These are phyloP conservation scores for Xylaria flabelliformis DNA, from an alignment of 495 filamentous ascomycete species.

Conservation along the genomic window DNA sequence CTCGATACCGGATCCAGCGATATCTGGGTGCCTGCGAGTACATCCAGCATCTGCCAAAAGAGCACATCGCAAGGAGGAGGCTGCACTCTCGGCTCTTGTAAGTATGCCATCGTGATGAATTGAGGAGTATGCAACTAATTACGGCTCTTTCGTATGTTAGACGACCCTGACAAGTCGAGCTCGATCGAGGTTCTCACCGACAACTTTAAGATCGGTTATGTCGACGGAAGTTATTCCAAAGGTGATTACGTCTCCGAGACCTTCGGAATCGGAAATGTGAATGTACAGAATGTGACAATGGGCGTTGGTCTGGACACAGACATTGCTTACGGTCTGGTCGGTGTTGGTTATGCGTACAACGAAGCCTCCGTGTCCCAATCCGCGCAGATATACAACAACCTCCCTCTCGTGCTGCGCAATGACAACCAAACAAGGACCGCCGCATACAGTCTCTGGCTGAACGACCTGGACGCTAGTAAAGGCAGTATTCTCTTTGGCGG, in stretches of 20 bases:
- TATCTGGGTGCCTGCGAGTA: conserved; percentile 77
- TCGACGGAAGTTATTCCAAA: conserved; percentile 74
- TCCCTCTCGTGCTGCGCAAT: conserved; percentile 77
- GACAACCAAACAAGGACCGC: conserved; percentile 76
- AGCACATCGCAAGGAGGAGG: conserved; percentile 37
- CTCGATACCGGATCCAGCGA: conserved; percentile 90
- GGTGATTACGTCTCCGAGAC: conserved; percentile 87
- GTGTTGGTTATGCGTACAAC: conserved; percentile 82
- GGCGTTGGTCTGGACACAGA: conserved; percentile 76
- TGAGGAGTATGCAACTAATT: conserved; percentile 36
- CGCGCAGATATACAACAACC: conserved; percentile 70
- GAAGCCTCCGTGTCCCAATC: conserved; percentile 70
- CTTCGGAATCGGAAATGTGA: conserved; percentile 71
- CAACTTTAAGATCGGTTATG: conserved; percentile 85
- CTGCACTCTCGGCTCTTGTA: conserved; percentile 57
- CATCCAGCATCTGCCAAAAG: conserved; percentile 62
- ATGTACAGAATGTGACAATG: conserved; percentile 77
- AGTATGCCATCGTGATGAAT: conserved; percentile 29
- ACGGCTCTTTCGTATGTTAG: conserved; percentile 50
- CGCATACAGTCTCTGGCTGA: conserved; percentile 91
- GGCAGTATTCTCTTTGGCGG: conserved; percentile 79
- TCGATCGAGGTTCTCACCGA: conserved; percentile 68
- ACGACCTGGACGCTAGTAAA: conserved; percentile 65
- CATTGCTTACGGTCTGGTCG: conserved; percentile 80
- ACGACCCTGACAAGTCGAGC: conserved; percentile 67